Base-by-base conservation (phyloP, 768 basidiomycete species). In the Boletus reticuloceps region DNA sequence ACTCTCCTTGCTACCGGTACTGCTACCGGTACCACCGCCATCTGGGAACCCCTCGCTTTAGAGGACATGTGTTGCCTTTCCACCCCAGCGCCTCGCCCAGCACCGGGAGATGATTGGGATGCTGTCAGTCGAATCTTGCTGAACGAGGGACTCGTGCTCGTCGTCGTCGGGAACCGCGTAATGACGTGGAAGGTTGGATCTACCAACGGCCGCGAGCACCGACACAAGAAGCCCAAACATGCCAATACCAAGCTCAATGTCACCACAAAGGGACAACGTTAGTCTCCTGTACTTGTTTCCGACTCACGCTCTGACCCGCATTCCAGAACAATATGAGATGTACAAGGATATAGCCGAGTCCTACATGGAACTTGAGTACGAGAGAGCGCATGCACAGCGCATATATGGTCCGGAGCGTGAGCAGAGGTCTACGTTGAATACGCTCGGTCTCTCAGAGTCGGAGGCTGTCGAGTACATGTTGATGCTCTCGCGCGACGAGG, bases 401-500 rank as follows among this genome's bases (percentile, higher is more conserved):
- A 67, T 65, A 4, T 74, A 79, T 58, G 77, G 77, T 0, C 76
- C 81, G 34, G 81, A 82, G 56, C 73, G 74, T 25, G 86, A 84
- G 59, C 88, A 93, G 58, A 72, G 72, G 13, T 74, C 75, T 3
- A 77, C 79, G 12, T 67, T 92, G 22, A 75, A 82, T 34, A 69
- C 71, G n/a, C 77, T 94, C 5, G 91, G 91, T 3, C 71, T 93
- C 39, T 84, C 78, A 53, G 91, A 94, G 62, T 69, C 70, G 2
- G 91, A 91, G 62, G 89, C 86, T 1, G 72, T 93, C 27, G 87
- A 91, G 63, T 94, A 94, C 60, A 78, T 85, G 1, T 67, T 94
- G 44, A 93, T 93, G 89, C 78, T 93, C 59, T 92, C 89, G 58
- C 83, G 88, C 10, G 91, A 94, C 44, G 89, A 92, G 66, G 83